Conservation (phyloP, 768 basidiomycete genomes). For the Amanita phalloides region DNA sequence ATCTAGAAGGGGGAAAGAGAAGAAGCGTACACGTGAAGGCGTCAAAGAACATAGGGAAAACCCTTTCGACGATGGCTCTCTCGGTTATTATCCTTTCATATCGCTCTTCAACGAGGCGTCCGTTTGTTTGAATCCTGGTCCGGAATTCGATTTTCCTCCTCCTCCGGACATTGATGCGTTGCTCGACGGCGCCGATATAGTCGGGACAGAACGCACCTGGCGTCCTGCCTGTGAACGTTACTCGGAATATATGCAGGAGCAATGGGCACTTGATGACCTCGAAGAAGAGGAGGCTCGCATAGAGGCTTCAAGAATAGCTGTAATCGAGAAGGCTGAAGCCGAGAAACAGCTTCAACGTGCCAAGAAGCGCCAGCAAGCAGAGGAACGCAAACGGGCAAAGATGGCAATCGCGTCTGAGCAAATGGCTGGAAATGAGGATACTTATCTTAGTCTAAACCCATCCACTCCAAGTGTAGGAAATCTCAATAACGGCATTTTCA, state of each 20-base stretch:
- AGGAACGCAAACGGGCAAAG: conserved; percentile 28
- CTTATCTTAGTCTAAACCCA: neutral
- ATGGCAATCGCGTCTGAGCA: conserved; percentile 2
- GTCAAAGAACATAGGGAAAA: conserved; percentile 75
- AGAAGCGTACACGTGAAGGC: conserved; percentile 52
- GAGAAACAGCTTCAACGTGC: conserved; percentile 39
- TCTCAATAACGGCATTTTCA: conserved; percentile 4
- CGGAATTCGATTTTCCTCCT: conserved; percentile 73
- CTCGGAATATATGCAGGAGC: conserved; percentile 73
- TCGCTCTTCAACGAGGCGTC: conserved; percentile 88
- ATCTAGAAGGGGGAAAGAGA: conserved; percentile 54
- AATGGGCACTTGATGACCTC: conserved; percentile 61
- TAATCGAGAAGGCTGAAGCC: conserved; percentile 29
- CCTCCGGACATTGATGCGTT: conserved; percentile 67
- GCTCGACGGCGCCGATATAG: conserved; percentile 25
- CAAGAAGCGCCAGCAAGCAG: conserved; percentile 39
- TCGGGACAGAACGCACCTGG: conserved; percentile 42
- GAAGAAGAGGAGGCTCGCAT: conserved; percentile 63
- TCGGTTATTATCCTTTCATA: conserved; percentile 94
- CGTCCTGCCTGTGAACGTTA: conserved; percentile 80
- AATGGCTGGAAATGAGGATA: conserved; percentile 1
- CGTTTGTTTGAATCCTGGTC: conserved; percentile 82
- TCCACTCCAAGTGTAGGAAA: neutral
- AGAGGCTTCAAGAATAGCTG: conserved; percentile 28
- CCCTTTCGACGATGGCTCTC: conserved; percentile 84